Evolutionary conservation across 345 rosid species (phyloP), one percentile per base, ranked within the genome.

Genomic region (Garcia nutans): DNA sequence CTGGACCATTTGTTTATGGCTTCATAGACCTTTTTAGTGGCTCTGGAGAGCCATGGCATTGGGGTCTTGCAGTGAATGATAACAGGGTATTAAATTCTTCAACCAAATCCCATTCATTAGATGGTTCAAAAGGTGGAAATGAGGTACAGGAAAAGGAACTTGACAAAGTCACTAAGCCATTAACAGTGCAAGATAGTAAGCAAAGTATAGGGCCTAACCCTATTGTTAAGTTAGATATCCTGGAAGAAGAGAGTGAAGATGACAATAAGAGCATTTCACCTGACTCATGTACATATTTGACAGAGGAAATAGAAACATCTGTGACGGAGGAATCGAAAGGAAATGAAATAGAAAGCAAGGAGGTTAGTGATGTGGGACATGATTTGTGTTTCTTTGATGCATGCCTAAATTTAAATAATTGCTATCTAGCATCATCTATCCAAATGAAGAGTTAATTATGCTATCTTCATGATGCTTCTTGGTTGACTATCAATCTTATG

Each of bases 21-120:
- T 91, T 95, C 77, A 80, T 90, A 65, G 97, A 95, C 84, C 92
- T 95, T 61, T 95, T 95, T 68, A 84, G 93, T 81, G 96, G 93
- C 74, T 88, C 83, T 71, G 97, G 89, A 81, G 99, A 90, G 80
- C 88, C 90, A 19, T 88, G 96, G 92, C 80, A 90, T 57, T 90
- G 93, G 95, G 85, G 89, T 75, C 54, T 88, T 77, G 89, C 87
- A 58, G 81, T 87, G 81, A 97, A 93, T 82, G 91, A 89, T 77
- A 87, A 74, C 65, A 86, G 78, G 68, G 88, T 84, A 65, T 73
- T 78, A 26, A 75, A 75, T 72, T 82, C 96, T 77, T 74, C 93
- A 11, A 61, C 83, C 24, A 82, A 84, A 68, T 86, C 93, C 45
- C 81, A 76, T 70, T 52, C 78, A 62, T 60, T 74, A 23, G 87